Conservation (phyloP, 345 rosid species). For the Linum usitatissimum region DNA sequence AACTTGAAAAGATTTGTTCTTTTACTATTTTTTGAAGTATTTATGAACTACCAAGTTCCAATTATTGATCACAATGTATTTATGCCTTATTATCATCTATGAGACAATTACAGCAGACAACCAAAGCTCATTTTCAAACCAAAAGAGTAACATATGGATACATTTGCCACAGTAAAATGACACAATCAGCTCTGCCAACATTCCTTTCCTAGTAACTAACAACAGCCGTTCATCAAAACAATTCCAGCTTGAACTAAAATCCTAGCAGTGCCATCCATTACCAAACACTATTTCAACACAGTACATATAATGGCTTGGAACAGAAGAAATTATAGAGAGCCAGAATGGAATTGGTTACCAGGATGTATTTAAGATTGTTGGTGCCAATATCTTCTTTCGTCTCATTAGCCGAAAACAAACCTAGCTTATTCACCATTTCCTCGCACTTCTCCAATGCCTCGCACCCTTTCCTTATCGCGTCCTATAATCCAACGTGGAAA, state of each 20-base stretch:
- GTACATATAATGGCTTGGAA: conserved; percentile 15
- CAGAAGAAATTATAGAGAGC: conserved; percentile 1
- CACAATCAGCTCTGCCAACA: conserved; percentile 2
- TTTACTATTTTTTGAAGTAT: no score
- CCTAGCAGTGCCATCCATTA: background rate
- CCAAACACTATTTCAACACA: background rate
- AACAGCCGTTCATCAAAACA: background rate
- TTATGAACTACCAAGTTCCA: no score
- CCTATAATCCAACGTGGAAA: conserved; percentile 24
- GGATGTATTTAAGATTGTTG: conserved; percentile 61
- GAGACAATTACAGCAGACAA: no score
- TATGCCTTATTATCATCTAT: no score
- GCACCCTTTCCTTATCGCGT: conserved; percentile 56
- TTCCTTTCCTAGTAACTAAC: background rate
- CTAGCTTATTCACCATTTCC: conserved; percentile 71
- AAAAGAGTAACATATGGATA: no score
- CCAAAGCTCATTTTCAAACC: background rate
- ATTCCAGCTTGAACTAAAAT: background rate
- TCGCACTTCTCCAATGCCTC: conserved; percentile 62
- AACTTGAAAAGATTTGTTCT: background rate
- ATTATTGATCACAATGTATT: no score
- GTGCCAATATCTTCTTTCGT: conserved; percentile 85
- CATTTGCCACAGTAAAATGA: background rate
- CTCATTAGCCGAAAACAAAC: conserved; percentile 79
- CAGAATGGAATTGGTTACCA: conserved; percentile 46